These are phyloP conservation scores for Achlya hypogyna DNA, from an alignment of 352 stramenopile species.

Conservation along the genomic window DNA sequence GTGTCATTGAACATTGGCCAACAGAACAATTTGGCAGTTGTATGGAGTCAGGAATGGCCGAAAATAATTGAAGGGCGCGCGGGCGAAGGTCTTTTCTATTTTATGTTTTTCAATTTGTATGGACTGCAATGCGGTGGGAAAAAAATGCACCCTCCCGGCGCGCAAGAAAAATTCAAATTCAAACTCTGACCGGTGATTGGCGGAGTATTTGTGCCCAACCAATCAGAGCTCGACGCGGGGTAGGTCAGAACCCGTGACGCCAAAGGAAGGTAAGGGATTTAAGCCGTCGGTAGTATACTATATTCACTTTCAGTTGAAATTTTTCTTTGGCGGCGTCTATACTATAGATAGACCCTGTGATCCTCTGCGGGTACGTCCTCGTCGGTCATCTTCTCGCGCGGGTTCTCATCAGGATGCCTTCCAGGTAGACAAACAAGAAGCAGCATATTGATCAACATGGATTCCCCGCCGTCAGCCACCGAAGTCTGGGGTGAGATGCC, in stretches of 20 bases:
- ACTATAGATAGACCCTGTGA: slow-evolving; percentile 20
- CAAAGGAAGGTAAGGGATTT: not conserved
- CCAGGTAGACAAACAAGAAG: too few relatives aligned
- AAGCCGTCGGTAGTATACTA: slow-evolving; percentile 17
- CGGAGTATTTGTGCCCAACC: not conserved
- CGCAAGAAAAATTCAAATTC: not conserved
- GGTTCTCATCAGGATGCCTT: not conserved
- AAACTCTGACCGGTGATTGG: not conserved
- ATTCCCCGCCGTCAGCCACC: slow-evolving; percentile 12
- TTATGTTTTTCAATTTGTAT: not conserved
- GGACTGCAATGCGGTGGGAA: not conserved
- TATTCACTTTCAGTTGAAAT: slow-evolving; percentile 21
- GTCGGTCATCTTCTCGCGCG: too few relatives aligned
- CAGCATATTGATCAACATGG: slow-evolving; percentile 15
- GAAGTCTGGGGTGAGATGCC: slow-evolving; percentile 20
- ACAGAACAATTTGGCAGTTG: too few relatives aligned
- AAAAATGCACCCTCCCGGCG: not conserved
- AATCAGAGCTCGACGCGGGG: not conserved
- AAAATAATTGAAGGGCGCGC: not conserved
- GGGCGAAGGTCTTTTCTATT: not conserved
- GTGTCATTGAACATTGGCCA: too few relatives aligned
- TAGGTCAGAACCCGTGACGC: not conserved
- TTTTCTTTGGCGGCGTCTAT: slow-evolving; percentile 20
- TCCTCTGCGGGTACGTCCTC: not conserved
- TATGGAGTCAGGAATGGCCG: too few relatives aligned